Percentiles rank a stretch among this genome's conserved stretches.
Evolutionary conservation across 2,329 filamentous ascomycete genomes (phyloP).

Genomic region (Karstenula rhodostoma): DNA sequence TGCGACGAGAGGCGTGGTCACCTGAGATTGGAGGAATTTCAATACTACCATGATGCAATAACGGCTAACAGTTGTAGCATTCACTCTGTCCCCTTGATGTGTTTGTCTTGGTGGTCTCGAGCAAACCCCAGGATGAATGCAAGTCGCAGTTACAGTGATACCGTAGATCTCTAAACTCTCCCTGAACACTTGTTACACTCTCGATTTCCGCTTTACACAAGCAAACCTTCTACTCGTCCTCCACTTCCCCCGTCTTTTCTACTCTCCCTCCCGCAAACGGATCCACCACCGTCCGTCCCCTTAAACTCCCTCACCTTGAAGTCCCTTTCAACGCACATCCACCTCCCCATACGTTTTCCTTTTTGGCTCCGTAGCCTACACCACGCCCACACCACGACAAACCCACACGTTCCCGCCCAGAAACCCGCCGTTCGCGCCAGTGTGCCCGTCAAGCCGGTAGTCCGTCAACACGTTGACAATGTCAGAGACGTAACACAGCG

Average conservation of each 20-base stretch:
- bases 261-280: conserved; percentile 24
- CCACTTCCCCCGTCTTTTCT: conserved; percentile 21
- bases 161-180: neutral
- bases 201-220: neutral
- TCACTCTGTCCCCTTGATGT: too few relatives aligned
- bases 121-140: too few relatives aligned
- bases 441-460: conserved; percentile 52
- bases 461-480: conserved; percentile 78
- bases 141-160: too few relatives aligned
- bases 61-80: too few relatives aligned
- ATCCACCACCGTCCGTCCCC: conserved; percentile 33
- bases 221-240: conserved; percentile 16
- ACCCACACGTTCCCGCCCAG: conserved; percentile 79
- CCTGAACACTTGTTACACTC: neutral
- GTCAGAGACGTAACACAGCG: conserved; percentile 76
- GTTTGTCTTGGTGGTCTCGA: too few relatives aligned
- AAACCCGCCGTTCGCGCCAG: conserved; percentile 83
- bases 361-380: conserved; percentile 78
- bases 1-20: neutral
- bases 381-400: conserved; percentile 79
- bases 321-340: conserved; percentile 74
- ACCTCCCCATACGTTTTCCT: conserved; percentile 85
- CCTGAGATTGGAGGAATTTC: neutral
- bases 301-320: conserved; percentile 37
- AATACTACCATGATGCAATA: neutral